phyloP scores from a whole-genome alignment of 2,329 filamentous ascomycete genomes.

The Ophiostoma tasmaniense region DNA sequence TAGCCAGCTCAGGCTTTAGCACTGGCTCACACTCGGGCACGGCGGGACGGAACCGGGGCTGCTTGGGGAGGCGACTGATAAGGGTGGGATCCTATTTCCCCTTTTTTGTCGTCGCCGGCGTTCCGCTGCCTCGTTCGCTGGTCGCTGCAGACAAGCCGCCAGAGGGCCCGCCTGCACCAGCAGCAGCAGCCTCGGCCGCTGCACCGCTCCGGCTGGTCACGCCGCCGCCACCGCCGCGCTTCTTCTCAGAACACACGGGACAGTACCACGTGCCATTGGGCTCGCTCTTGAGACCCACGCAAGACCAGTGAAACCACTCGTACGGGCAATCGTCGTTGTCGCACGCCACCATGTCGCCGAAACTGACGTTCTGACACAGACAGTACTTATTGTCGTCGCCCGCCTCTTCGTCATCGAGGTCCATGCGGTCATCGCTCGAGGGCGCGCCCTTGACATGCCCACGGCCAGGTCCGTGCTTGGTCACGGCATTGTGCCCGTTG shows the following conservation, averaged over 20 bases:
- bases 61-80: not conserved
- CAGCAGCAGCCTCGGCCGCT: not conserved
- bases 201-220: not conserved
- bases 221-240: constrained; percentile 21
- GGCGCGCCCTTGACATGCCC: constrained; percentile 22
- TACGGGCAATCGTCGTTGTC: constrained; percentile 74
- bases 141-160: not conserved
- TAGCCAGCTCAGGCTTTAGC: no score
- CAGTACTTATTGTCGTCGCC: constrained; percentile 76
- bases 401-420: constrained; percentile 58
- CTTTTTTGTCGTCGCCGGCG: constrained; percentile 14
- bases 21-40: not conserved
- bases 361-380: constrained; percentile 73
- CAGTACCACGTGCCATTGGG: constrained; percentile 62
- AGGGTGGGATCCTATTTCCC: constrained; percentile 15
- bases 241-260: constrained; percentile 49
- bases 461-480: constrained; percentile 15
- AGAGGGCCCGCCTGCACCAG: not conserved
- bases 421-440: constrained; percentile 43
- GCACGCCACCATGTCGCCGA: constrained; percentile 82
- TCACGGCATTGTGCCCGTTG: not conserved
- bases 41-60: not conserved
- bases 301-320: constrained; percentile 84
- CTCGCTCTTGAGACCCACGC: constrained; percentile 59
- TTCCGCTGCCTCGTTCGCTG: not conserved